phyloP scores from a whole-genome alignment of 1,284 basidiomycete genomes.

The Boletus semigastroideus region DNA sequence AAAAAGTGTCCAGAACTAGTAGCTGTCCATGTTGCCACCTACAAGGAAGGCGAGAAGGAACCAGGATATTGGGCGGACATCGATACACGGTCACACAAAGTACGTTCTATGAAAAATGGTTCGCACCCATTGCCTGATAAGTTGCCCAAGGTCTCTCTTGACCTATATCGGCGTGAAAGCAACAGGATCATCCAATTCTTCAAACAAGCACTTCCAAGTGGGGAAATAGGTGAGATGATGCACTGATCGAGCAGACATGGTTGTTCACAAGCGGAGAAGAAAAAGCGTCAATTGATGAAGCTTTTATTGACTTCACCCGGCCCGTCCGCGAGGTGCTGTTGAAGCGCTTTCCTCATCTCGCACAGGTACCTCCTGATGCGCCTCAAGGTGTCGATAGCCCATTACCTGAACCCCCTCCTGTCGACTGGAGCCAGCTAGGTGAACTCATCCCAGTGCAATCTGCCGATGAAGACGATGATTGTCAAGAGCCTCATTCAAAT shows the following conservation, averaged over 20 bases:
- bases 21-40: constrained; percentile 94
- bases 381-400: constrained; percentile 76
- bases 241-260: not conserved
- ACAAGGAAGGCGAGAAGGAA: constrained; percentile 84
- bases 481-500: constrained; percentile 27
- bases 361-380: constrained; percentile 64
- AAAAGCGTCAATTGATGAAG: constrained; percentile 82
- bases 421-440: constrained; percentile 66
- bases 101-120: constrained; percentile 34
- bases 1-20: constrained; percentile 84
- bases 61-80: constrained; percentile 90
- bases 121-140: not conserved
- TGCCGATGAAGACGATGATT: constrained; percentile 16
- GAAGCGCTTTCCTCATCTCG: constrained; percentile 74
- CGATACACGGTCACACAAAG: constrained; percentile 90
- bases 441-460: constrained; percentile 68
- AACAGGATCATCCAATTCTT: constrained; percentile 88
- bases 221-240: constrained; percentile 58
- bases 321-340: constrained; percentile 75
- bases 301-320: constrained; percentile 86
- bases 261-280: constrained; percentile 46
- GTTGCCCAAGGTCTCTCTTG: constrained; percentile 78
- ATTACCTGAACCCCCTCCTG: constrained; percentile 74
- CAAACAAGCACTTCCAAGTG: constrained; percentile 72
- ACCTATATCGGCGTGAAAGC: constrained; percentile 91